These are phyloP conservation scores for Parasarocladium wereldwijsianum DNA, from an alignment of 2,329 filamentous ascomycete species.

Conservation along the genomic window DNA sequence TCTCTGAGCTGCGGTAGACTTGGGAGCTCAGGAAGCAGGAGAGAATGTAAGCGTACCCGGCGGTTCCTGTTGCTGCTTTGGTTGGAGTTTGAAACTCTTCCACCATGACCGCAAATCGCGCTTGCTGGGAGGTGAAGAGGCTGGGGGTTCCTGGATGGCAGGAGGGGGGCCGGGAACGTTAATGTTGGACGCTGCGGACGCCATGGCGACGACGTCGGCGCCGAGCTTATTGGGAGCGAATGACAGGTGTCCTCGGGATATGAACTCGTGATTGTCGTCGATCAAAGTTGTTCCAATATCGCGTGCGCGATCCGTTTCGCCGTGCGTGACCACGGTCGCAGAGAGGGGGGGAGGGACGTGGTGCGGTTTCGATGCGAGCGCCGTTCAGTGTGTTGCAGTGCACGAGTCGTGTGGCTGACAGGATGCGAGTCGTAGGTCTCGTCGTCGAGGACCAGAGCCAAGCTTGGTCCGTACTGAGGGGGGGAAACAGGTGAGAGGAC, in stretches of 20 bases:
- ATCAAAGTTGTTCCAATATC: slow-evolving; percentile 1
- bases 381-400: too few relatives aligned
- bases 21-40: not conserved
- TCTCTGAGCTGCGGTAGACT: too few relatives aligned
- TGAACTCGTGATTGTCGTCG: not conserved
- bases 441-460: too few relatives aligned
- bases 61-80: slow-evolving; percentile 36
- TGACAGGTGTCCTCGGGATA: not conserved
- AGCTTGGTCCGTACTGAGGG: too few relatives aligned
- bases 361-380: too few relatives aligned
- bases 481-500: too few relatives aligned
- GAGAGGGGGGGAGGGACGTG: too few relatives aligned
- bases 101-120: slow-evolving; percentile 92
- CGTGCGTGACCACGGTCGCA: slow-evolving; percentile 68
- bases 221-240: not conserved
- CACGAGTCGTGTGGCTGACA: too few relatives aligned
- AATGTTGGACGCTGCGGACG: slow-evolving; percentile 19
- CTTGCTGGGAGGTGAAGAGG: slow-evolving; percentile 63
- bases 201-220: slow-evolving; percentile 15
- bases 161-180: slow-evolving; percentile 17
- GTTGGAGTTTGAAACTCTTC: slow-evolving; percentile 76
- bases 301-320: slow-evolving; percentile 42
- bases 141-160: slow-evolving; percentile 18
- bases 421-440: too few relatives aligned
- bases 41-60: slow-evolving; percentile 26